A percentile compares a stretch with the other conserved stretches of the same genome.
Conservation (phyloP, 805 yeast genomes). For the Wickerhamomyces rabaulensis region DNA sequence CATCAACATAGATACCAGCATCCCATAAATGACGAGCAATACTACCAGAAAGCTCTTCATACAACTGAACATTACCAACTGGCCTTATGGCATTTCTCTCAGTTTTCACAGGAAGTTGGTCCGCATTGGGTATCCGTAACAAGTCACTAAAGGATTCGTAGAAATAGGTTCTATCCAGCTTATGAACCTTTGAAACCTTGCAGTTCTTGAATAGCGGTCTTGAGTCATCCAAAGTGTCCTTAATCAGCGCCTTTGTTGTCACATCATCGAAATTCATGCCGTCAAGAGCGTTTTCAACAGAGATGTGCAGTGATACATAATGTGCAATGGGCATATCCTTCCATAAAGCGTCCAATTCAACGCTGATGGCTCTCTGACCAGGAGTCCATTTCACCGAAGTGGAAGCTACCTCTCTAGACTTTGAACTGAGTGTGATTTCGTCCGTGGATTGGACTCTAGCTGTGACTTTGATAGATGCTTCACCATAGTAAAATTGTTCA, state of each 20-base stretch:
- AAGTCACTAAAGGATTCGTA: conserved; percentile 14
- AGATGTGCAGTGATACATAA: conserved; percentile 11
- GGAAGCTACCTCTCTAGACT: neutral
- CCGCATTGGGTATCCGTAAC: conserved; percentile 10
- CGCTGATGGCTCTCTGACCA: conserved; percentile 18
- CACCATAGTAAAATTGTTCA: conserved; percentile 32
- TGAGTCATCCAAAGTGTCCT: conserved; percentile 9
- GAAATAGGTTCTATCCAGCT: conserved; percentile 3
- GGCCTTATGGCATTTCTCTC: conserved; percentile 15
- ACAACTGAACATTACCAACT: conserved; percentile 9
- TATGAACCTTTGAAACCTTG: neutral
- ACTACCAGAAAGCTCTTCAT: conserved; percentile 34
- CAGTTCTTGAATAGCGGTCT: conserved; percentile 5
- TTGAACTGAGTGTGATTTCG: neutral
- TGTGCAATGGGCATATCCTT: conserved; percentile 1
- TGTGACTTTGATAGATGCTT: conserved; percentile 11
- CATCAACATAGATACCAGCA: conserved; percentile 27
- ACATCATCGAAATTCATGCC: conserved; percentile 7
- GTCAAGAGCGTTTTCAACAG: conserved; percentile 8
- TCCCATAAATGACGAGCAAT: conserved; percentile 42
- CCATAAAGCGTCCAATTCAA: conserved; percentile 2
- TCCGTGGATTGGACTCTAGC: conserved; percentile 3
- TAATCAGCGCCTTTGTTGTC: conserved; percentile 9
- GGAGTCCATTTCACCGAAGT: conserved; percentile 12
- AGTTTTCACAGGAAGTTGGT: conserved; percentile 14